Base-by-base conservation (phyloP, 2,329 filamentous ascomycete species). In the Alternaria sp. region DNA sequence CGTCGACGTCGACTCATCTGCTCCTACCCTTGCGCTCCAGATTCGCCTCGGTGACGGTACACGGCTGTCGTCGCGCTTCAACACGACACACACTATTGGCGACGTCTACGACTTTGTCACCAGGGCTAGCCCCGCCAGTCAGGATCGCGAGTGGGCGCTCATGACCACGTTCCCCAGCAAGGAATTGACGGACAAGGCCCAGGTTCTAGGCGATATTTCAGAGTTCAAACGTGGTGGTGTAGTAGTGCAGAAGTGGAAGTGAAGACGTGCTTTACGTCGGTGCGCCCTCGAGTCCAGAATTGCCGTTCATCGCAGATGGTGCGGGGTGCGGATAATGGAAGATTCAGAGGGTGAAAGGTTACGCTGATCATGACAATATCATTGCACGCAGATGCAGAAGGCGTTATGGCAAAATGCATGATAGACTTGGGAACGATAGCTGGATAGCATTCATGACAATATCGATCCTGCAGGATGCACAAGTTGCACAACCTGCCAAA, bases 151-250 rank as follows among this genome's bases (percentile, higher is more conserved):
- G 4, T 95, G 90, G 84, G 89, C 92, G 3, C 81, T 96, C 43
- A 91, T 90, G 65, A 95, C 92, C 0, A 94, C 91, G 0, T 95
- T 95, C 78, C 92, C 92, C 5, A 92, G 88, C 72, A 93, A 92
- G 80, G 90, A 94, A 54, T 86, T 94, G 64, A 88, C 85, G 2
- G 91, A 95, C 71, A 89, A 89, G 77, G 70, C 75, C 47, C 77
- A 75, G 65, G 80, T 74, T 56, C 69, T 82, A 62, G 83, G 80
- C 42, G 84, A 84, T 52, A 77, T 84, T 73, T 62, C 75, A 3
- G 82, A 84, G 61, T 82, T 84, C 69, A 83, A 83, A 78, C 77
- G 83, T 14, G 84, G 84, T 24, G 84, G 83, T 1, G 82, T 84
- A n/a, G 81, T 86, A 34, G 83, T 86, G 59, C 84, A 86, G 72